phyloP scores from a whole-genome alignment of 2,329 filamentous ascomycete species.

The Monosporascus sp. region DNA sequence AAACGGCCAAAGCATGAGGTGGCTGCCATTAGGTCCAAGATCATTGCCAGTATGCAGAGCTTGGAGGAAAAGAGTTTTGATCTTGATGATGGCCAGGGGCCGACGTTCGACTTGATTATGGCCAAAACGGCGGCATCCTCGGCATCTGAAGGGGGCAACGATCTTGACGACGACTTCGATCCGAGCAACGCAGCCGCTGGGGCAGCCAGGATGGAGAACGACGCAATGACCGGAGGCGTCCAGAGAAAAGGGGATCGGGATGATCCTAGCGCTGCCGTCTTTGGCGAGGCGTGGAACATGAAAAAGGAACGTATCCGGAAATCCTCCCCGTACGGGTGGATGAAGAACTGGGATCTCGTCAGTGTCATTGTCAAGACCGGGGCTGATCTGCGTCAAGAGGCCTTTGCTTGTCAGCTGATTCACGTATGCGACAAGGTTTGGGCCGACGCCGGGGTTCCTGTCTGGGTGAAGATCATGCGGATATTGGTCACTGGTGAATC shows the following conservation, averaged over 20 bases:
- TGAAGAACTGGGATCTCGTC: conserved; percentile 85
- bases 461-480: conserved; percentile 88
- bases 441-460: conserved; percentile 66
- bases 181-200: conserved; percentile 66
- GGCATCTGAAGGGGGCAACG: conserved; percentile 32
- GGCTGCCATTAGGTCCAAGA: conserved; percentile 77
- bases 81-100: conserved; percentile 63
- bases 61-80: conserved; percentile 83
- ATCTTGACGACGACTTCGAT: conserved; percentile 35
- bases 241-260: conserved; percentile 77
- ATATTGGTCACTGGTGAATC: conserved; percentile 83
- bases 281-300: conserved; percentile 79
- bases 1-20: conserved; percentile 78
- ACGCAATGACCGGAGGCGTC: conserved; percentile 79
- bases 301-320: conserved; percentile 82
- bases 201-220: conserved; percentile 82
- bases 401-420: conserved; percentile 82
- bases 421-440: conserved; percentile 78
- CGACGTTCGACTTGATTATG: conserved; percentile 80
- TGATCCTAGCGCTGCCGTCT: conserved; percentile 79
- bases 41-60: conserved; percentile 86
- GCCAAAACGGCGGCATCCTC: conserved; percentile 58
- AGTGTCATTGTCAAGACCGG: conserved; percentile 87
- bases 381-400: conserved; percentile 76
- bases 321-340: conserved; percentile 80